These are phyloP conservation scores for Priceomyces carsonii DNA, from an alignment of 805 yeast species.

Conservation along the genomic window DNA sequence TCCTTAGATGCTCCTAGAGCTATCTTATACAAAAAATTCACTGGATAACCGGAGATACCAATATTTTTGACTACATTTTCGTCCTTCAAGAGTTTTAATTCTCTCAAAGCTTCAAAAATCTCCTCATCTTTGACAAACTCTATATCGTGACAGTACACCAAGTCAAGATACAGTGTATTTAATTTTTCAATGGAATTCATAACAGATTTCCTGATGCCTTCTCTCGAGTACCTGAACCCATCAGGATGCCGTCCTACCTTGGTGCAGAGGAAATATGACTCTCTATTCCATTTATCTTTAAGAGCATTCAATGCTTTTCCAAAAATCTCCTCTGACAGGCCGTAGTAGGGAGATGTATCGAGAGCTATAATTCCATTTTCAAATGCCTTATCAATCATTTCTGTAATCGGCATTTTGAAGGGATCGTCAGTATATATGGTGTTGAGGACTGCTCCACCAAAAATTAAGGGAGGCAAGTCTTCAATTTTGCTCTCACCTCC, in stretches of 20 bases:
- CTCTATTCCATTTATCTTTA: conserved; percentile 47
- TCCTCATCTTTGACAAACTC: conserved; percentile 68
- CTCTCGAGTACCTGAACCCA: conserved; percentile 73
- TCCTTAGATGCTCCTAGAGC: conserved; percentile 39
- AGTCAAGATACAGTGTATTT: conserved; percentile 67
- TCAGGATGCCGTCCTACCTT: conserved; percentile 80
- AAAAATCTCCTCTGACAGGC: conserved; percentile 75
- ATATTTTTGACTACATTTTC: conserved; percentile 64
- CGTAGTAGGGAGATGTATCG: conserved; percentile 93
- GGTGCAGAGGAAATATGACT: conserved; percentile 69
- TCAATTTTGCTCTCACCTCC: conserved; percentile 26
- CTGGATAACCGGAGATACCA: conserved; percentile 89
- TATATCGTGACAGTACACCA: conserved; percentile 85
- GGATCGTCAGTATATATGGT: conserved; percentile 78
- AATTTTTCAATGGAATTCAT: conserved; percentile 66
- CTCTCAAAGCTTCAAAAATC: conserved; percentile 62
- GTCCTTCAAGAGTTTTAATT: conserved; percentile 57
- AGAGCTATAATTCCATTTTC: conserved; percentile 69
- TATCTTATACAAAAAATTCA: conserved; percentile 59
- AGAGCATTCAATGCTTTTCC: conserved; percentile 59
- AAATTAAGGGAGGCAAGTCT: conserved; percentile 57
- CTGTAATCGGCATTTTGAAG: conserved; percentile 52
- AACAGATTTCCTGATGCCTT: conserved; percentile 61
- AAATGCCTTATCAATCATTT: conserved; percentile 62
- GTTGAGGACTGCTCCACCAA: conserved; percentile 91